These are phyloP conservation scores for Penicillium sp. DNA, from an alignment of 2,329 filamentous ascomycete genomes.

Conservation along the genomic window DNA sequence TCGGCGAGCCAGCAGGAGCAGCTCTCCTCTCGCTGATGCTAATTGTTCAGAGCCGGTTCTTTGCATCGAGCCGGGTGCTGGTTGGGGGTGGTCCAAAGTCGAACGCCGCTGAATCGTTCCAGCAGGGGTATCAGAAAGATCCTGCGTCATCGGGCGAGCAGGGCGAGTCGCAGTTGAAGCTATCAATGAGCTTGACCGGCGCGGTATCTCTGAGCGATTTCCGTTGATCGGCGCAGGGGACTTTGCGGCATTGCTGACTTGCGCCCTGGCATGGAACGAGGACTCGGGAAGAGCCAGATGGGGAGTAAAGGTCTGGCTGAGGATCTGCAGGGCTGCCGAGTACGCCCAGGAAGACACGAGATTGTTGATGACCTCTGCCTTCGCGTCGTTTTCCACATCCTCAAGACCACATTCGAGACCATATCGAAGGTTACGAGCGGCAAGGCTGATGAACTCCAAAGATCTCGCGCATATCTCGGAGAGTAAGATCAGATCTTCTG, in stretches of 20 bases:
- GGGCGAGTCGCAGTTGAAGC: constrained; percentile 25
- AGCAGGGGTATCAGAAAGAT: constrained; percentile 35
- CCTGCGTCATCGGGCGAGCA: constrained; percentile 34
- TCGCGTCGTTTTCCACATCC: constrained; percentile 40
- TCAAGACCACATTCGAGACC: constrained; percentile 71
- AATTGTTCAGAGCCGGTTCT: constrained; percentile 75
- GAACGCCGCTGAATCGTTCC: constrained; percentile 44
- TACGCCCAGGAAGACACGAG: constrained; percentile 54
- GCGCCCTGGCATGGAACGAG: constrained; percentile 37
- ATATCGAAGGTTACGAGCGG: constrained; percentile 75
- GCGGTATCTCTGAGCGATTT: constrained; percentile 37
- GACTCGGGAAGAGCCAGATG: constrained; percentile 43
- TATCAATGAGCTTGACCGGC: constrained; percentile 46
- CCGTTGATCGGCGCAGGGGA: constrained; percentile 27
- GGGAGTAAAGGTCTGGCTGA: constrained; percentile 46
- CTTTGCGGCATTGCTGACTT: constrained; percentile 28
- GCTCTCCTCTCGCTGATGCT: constrained; percentile 78
- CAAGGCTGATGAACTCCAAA: constrained; percentile 79
- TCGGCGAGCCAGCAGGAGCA: constrained; percentile 78
- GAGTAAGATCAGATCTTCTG: constrained; percentile 77
- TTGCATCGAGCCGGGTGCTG: constrained; percentile 46
- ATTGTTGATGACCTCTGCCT: constrained; percentile 48
- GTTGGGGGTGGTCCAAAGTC: constrained; percentile 47
- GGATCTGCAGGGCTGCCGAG: constrained; percentile 48
- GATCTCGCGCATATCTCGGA: constrained; percentile 83